These are phyloP conservation scores for Tuber melanosporum DNA, from an alignment of 495 filamentous ascomycete genomes.

Conservation along the genomic window DNA sequence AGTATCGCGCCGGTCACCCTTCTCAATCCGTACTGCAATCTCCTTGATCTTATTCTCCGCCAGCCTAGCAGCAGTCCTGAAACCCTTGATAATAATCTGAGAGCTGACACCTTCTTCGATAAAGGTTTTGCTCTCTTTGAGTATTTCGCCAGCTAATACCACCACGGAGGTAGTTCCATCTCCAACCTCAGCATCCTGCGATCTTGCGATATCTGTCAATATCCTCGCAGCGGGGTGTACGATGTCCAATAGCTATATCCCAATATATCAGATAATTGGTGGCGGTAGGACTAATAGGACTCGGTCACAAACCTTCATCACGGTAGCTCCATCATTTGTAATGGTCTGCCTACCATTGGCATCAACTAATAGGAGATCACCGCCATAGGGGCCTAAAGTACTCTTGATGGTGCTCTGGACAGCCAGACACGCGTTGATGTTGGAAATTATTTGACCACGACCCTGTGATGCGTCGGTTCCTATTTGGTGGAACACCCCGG, in stretches of 20 bases:
- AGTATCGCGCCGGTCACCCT: conserved; percentile 82
- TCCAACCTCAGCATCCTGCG: conserved; percentile 97
- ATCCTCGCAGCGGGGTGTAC: conserved; percentile 97
- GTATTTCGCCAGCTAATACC: conserved; percentile 87
- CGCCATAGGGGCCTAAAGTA: conserved; percentile 95
- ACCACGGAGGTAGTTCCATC: conserved; percentile 97
- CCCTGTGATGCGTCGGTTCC: conserved; percentile 96
- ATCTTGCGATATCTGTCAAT: conserved; percentile 95
- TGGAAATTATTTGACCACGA: conserved; percentile 93
- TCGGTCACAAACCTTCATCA: conserved; percentile 74
- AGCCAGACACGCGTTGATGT: conserved; percentile 97
- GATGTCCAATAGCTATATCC: conserved; percentile 79
- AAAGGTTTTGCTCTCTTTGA: conserved; percentile 90
- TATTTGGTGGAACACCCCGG: conserved; percentile 42
- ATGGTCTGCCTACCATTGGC: conserved; percentile 92
- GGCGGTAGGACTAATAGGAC: conserved; percentile 8
- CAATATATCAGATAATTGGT: conserved; percentile 23
- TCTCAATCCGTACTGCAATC: conserved; percentile 80
- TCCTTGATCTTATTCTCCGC: conserved; percentile 98
- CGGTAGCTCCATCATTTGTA: conserved; percentile 97
- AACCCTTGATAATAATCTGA: conserved; percentile 93
- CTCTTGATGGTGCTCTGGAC: conserved; percentile 92
- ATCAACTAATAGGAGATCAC: conserved; percentile 92
- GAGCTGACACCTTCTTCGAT: conserved; percentile 96
- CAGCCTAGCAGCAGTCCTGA: conserved; percentile 80